Conservation (phyloP, 176 grass and related monocot genomes). For the Phragmites australis region DNA sequence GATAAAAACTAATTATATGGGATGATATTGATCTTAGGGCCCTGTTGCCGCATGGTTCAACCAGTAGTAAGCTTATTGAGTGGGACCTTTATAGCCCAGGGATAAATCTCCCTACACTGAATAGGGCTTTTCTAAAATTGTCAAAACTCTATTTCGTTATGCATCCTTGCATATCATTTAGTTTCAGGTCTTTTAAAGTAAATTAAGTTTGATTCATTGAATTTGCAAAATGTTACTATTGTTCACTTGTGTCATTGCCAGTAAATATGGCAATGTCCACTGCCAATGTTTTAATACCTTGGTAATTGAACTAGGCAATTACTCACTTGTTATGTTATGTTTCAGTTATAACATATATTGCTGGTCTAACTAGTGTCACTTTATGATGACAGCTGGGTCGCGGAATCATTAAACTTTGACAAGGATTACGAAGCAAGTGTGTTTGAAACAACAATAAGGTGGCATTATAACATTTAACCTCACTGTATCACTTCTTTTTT, state of each 20-base stretch:
- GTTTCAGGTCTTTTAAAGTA: neutral
- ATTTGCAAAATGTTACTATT: neutral
- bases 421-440: slow-evolving; percentile 74
- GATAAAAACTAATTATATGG: neutral
- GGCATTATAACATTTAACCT: slow-evolving; percentile 48
- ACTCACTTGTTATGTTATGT: slow-evolving; percentile 5
- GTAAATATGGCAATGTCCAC: neutral
- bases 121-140: neutral
- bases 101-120: neutral
- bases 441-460: slow-evolving; percentile 82
- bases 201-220: neutral
- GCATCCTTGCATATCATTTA: neutral
- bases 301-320: neutral
- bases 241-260: neutral
- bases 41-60: neutral
- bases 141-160: neutral
- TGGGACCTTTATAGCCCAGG: neutral
- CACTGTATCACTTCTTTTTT: slow-evolving; percentile 23
- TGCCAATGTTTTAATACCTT: neutral
- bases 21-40: neutral
- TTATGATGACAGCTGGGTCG: slow-evolving; percentile 61
- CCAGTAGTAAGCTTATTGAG: neutral
- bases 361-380: slow-evolving; percentile 23
- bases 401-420: slow-evolving; percentile 61
- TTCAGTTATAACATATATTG: neutral